Evolutionary conservation across 169 alveolate genomes (phyloP).

Genomic region (Eimeria falciformis): DNA sequence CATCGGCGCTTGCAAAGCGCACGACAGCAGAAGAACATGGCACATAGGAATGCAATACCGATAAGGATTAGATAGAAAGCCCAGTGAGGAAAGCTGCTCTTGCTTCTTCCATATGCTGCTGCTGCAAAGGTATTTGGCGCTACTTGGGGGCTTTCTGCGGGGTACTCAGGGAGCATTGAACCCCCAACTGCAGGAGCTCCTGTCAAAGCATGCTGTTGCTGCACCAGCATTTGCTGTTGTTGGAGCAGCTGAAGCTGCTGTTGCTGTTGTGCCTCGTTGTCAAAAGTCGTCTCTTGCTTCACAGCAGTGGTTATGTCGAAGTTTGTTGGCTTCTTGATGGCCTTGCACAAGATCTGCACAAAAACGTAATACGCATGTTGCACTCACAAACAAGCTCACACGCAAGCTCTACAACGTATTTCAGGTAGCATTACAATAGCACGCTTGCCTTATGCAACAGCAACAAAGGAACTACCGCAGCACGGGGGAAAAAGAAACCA

Average conservation of each 20-base stretch:
- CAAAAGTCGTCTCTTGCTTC: slow-evolving; percentile 64
- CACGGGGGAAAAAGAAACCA: no score
- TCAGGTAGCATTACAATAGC: no score
- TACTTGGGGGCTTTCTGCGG: slow-evolving; percentile 9
- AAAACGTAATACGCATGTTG: no score
- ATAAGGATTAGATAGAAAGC: slow-evolving; percentile 45
- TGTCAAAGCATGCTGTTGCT: slow-evolving; percentile 1
- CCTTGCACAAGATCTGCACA: slow-evolving; percentile 65
- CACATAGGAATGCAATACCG: slow-evolving; percentile 36
- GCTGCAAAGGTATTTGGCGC: slow-evolving; percentile 61
- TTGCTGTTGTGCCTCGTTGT: slow-evolving; percentile 62
- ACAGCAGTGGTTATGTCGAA: slow-evolving; percentile 62
- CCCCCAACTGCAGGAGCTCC: neutral
- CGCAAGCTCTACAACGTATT: no score
- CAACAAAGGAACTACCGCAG: no score
- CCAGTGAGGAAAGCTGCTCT: slow-evolving; percentile 60
- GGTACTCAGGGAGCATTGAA: slow-evolving; percentile 29
- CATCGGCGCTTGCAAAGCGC: slow-evolving; percentile 33
- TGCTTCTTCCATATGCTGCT: slow-evolving; percentile 47
- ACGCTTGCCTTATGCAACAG: no score
- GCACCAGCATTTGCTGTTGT: slow-evolving; percentile 61
- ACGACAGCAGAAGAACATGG: slow-evolving; percentile 33
- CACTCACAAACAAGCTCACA: no score
- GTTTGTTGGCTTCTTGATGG: slow-evolving; percentile 56
- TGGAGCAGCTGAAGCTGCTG: slow-evolving; percentile 51